Conservation (phyloP, 306 rosid species). For the Echinosophora koreensis region DNA sequence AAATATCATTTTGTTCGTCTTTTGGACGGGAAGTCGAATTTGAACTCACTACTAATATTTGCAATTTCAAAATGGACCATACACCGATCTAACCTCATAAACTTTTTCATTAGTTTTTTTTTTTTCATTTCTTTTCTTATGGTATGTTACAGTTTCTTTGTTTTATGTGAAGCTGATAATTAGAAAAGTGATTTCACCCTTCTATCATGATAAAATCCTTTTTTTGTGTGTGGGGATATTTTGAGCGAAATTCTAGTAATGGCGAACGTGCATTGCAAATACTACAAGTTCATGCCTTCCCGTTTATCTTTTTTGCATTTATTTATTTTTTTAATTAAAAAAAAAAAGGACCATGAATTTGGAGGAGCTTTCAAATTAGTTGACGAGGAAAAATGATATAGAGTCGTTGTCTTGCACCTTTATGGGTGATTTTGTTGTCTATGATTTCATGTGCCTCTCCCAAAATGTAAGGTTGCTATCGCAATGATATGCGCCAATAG, state of each 20-base stretch:
- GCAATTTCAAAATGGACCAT: too few relatives aligned
- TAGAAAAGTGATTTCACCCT: not conserved
- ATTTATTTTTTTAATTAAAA: too few relatives aligned
- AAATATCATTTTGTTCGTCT: not conserved
- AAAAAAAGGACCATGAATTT: not conserved
- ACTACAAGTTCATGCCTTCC: too few relatives aligned
- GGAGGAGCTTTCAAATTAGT: not conserved
- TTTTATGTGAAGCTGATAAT: too few relatives aligned
- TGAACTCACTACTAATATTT: not conserved
- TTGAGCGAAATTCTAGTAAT: too few relatives aligned
- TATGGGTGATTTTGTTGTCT: not conserved
- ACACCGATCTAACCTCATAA: too few relatives aligned
- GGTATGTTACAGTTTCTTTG: too few relatives aligned
- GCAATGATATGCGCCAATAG: conserved; percentile 18
- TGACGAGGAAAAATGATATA: not conserved
- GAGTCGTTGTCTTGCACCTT: conserved; percentile 25
- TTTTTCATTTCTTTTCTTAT: too few relatives aligned
- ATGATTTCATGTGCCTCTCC: conserved; percentile 24
- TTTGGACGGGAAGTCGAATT: not conserved
- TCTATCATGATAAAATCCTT: not conserved
- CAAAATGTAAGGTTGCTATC: conserved; percentile 11
- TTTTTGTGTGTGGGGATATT: too few relatives aligned
- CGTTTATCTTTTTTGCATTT: too few relatives aligned
- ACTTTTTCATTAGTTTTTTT: too few relatives aligned
- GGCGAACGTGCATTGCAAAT: too few relatives aligned